Evolutionary conservation across 2,329 filamentous ascomycete genomes (phyloP), one percentile per base, ranked within the genome.

Genomic region (Pestalotiopsis sp.): DNA sequence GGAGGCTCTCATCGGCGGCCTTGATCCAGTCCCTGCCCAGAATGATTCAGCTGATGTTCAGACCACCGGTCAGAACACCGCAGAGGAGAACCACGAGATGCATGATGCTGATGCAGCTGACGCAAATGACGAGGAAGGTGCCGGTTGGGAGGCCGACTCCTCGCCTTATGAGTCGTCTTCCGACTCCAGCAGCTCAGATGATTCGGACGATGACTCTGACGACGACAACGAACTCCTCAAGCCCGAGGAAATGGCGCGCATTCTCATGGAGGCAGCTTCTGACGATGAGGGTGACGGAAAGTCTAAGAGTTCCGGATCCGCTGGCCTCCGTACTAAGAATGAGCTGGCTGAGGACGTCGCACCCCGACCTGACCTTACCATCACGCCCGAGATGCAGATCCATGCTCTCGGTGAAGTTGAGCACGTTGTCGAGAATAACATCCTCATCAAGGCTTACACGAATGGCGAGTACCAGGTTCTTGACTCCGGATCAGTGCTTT

Each of bases 81-180:
- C 67, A 59, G 66, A 68, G 64, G 66, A 71, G 60, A 67, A 73
- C 69, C 70, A 68, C 38, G 72, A 70, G 17, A 61, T 73, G 23
- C 65, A 71, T n/a, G 71, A 71, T 17, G 52, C 41, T 23, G 71
- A 71, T 12, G 38, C 49, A 25, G 36, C 38, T 3, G 65, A 57
- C 45, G 65, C 4, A 9, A 36, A 49, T 31, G 68, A 67, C 23
- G 36, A 64, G 25, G 64, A 23, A 70, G 67, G 75, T 13, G 91
- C 92, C 3, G 95, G 98, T 79, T 98, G 94, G 93, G 93, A 97
- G 77, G 83, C 86, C 7, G 93, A 95, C 75, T 94, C 92, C 1
- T 93, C 91, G 0, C 92, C 92, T 0, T 92, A 92, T 75, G 89
- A 91, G 75, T 93, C 91, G 5, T 93, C 88, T 0, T 86, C 85